Evolutionary conservation across 1,139 yeast species (phyloP).

Genomic region (Pneumocystis jirovecii): DNA sequence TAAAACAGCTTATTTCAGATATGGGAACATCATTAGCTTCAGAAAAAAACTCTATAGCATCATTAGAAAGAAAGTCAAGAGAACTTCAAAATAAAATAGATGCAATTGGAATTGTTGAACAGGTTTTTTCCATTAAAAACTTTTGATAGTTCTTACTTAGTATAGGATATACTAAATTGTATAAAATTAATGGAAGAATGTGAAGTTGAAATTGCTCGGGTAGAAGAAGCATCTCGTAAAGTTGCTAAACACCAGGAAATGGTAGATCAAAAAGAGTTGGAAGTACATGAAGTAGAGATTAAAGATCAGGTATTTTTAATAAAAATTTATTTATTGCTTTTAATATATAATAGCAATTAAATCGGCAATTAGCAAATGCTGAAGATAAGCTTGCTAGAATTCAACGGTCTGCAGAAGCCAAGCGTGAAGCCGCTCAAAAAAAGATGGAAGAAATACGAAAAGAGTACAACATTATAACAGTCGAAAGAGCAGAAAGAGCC

Average conservation of each 20-base stretch:
- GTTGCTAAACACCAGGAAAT: slow-evolving; percentile 33
- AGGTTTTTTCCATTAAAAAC: slow-evolving; percentile 38
- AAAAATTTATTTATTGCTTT: neutral
- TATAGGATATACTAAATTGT: neutral
- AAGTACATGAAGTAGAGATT: slow-evolving; percentile 32
- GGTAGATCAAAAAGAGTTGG: slow-evolving; percentile 33
- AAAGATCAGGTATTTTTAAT: slow-evolving; percentile 24
- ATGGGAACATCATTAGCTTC: slow-evolving; percentile 35
- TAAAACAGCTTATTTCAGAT: slow-evolving; percentile 42
- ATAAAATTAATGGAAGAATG: slow-evolving; percentile 42
- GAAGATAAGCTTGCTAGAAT: slow-evolving; percentile 42
- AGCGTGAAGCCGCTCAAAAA: slow-evolving; percentile 32
- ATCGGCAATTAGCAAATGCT: slow-evolving; percentile 38
- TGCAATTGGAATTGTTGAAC: slow-evolving; percentile 42
- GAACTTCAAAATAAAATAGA: slow-evolving; percentile 44
- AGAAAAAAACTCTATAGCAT: slow-evolving; percentile 30
- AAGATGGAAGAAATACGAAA: slow-evolving; percentile 34
- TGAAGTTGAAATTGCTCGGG: slow-evolving; percentile 35
- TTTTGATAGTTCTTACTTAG: neutral
- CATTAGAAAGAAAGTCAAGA: slow-evolving; percentile 36
- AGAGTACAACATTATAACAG: slow-evolving; percentile 35
- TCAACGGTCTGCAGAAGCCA: slow-evolving; percentile 35
- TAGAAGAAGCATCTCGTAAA: slow-evolving; percentile 32
- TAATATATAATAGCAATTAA: slow-evolving; percentile 27
- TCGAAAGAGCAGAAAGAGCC: slow-evolving; percentile 39